Percentiles rank a stretch among this genome's conserved stretches.
Conservation (phyloP, 148 eudicot species). For the Rhododendron kiyosumense region DNA sequence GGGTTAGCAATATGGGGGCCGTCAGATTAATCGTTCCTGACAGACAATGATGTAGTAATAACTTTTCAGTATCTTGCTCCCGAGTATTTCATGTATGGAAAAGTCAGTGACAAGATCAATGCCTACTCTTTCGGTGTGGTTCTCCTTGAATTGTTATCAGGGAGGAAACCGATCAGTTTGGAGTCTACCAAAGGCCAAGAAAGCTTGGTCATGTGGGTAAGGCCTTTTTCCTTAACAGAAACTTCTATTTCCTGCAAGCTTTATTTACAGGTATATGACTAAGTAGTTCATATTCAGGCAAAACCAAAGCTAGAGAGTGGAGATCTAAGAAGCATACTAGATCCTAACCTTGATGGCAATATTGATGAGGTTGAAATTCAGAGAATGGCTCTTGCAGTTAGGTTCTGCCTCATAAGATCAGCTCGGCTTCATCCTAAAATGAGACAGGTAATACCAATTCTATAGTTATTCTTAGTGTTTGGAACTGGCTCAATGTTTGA, state of each 20-base stretch:
- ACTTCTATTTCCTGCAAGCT: background rate
- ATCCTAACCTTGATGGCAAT: constrained; percentile 43
- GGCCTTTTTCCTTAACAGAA: constrained; percentile 6
- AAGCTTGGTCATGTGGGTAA: constrained; percentile 97
- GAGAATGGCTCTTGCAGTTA: constrained; percentile 40
- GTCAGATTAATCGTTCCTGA: constrained; percentile 34
- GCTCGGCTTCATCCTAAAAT: constrained; percentile 81
- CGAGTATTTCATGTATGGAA: constrained; percentile 95
- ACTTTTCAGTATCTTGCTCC: constrained; percentile 97
- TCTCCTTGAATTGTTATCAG: constrained; percentile 77
- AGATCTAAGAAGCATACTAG: constrained; percentile 52
- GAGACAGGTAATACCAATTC: constrained; percentile 49
- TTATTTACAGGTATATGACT: background rate
- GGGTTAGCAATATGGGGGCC: constrained; percentile 95
- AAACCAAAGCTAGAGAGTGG: constrained; percentile 68
- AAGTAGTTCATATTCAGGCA: constrained; percentile 44
- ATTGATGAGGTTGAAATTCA: constrained; percentile 53
- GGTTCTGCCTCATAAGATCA: constrained; percentile 70
- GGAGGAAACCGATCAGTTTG: constrained; percentile 60
- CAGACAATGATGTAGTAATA: constrained; percentile 71
- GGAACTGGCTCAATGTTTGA: background rate
- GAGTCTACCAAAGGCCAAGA: constrained; percentile 61
- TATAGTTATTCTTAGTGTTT: background rate
- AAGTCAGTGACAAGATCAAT: constrained; percentile 84
- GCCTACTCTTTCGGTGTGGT: constrained; percentile 94